These are phyloP conservation scores for Ogataea haglerorum DNA, from an alignment of 805 yeast genomes.

Conservation along the genomic window DNA sequence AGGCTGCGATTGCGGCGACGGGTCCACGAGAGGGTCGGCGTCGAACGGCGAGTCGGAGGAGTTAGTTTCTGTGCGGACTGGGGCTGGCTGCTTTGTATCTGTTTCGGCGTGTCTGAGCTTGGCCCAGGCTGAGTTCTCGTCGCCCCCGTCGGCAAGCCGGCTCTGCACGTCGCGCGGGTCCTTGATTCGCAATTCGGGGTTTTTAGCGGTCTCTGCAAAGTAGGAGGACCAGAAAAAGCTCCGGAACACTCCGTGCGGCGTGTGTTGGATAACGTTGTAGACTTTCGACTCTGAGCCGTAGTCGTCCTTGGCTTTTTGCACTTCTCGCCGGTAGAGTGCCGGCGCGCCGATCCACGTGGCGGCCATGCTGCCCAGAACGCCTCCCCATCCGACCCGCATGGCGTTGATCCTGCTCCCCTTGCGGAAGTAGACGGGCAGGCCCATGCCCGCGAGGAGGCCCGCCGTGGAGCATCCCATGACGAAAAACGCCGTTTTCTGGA, in stretches of 20 bases:
- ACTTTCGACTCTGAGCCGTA: constrained; percentile 25
- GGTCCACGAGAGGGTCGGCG: not conserved
- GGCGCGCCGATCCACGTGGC: constrained; percentile 34
- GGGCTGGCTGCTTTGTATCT: not conserved
- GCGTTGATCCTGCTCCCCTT: constrained; percentile 38
- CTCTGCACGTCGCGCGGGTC: constrained; percentile 44
- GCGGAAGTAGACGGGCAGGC: constrained; percentile 39
- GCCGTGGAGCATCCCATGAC: constrained; percentile 24
- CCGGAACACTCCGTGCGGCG: constrained; percentile 28
- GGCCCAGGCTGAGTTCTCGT: constrained; percentile 4
- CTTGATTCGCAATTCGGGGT: constrained; percentile 49
- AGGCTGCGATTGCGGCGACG: not conserved
- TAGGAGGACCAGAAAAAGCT: constrained; percentile 46
- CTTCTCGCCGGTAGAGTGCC: constrained; percentile 30
- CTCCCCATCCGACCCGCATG: constrained; percentile 39
- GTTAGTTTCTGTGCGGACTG: not conserved
- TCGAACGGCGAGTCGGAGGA: not conserved
- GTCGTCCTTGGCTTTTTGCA: constrained; percentile 29
- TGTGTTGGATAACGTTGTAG: constrained; percentile 19
- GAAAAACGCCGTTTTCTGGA: constrained; percentile 36
- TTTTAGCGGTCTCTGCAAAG: constrained; percentile 46
- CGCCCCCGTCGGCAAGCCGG: not conserved
- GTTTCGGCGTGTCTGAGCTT: constrained; percentile 5
- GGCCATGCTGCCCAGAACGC: constrained; percentile 32
- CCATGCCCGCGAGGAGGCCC: constrained; percentile 38